Conservation (phyloP, 2,329 filamentous ascomycete species). For the Dactylella cylindrospora region DNA sequence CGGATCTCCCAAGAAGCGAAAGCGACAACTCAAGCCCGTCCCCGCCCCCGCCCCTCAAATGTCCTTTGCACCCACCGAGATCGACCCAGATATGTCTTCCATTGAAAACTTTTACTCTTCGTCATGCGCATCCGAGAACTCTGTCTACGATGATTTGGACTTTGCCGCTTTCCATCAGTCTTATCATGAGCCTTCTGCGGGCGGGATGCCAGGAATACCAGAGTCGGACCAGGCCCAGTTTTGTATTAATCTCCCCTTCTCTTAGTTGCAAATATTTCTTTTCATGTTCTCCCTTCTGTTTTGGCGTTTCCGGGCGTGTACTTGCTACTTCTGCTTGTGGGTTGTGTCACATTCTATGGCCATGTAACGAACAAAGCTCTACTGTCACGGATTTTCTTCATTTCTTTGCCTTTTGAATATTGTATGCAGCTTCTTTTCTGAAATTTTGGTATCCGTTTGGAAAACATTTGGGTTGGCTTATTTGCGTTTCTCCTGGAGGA, state of each 20-base stretch:
- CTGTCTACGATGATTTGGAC: constrained; percentile 12
- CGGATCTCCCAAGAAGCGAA: constrained; percentile 31
- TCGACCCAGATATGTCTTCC: neutral
- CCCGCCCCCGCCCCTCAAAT: neutral
- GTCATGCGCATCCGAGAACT: constrained; percentile 10
- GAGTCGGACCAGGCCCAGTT: neutral
- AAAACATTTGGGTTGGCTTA: too few species aligned
- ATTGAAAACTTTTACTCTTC: constrained; percentile 20
- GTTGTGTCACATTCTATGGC: constrained; percentile 5
- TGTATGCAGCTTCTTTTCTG: too few species aligned
- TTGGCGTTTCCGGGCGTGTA: constrained; percentile 5
- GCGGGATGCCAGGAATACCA: too few species aligned
- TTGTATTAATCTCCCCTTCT: neutral
- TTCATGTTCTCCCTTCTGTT: neutral
- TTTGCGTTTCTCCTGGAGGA: too few species aligned
- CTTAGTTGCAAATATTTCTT: neutral
- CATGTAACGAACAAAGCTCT: constrained; percentile 19
- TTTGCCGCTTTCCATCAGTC: too few species aligned
- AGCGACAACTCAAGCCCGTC: constrained; percentile 18
- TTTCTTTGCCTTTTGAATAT: too few species aligned
- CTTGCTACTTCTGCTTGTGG: neutral
- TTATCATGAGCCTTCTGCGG: too few species aligned
- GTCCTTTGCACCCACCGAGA: neutral
- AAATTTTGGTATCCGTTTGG: too few species aligned
- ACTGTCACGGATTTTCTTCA: too few species aligned